Conservation (phyloP, 495 filamentous ascomycete species). For the Aspergillus haitiensis region DNA sequence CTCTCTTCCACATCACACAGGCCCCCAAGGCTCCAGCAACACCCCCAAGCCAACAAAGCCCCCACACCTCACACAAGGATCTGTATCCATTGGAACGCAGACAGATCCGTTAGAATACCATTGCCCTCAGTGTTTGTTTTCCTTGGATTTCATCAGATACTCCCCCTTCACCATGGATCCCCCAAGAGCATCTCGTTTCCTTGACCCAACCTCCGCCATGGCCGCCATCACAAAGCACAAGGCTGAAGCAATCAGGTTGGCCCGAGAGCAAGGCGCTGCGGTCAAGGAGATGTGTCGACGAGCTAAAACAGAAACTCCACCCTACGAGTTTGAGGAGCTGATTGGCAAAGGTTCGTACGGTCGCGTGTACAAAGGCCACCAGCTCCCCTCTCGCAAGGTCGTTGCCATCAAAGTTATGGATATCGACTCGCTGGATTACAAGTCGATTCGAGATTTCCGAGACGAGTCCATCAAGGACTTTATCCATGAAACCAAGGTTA, state of each 20-base stretch:
- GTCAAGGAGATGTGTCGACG: constrained; percentile 51
- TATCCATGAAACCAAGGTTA: constrained; percentile 82
- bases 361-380: constrained; percentile 79
- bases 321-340: constrained; percentile 81
- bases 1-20: constrained; percentile 1
- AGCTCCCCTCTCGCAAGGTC: constrained; percentile 58
- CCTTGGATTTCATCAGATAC: background rate
- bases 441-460: constrained; percentile 62
- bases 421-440: constrained; percentile 82
- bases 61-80: background rate
- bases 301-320: constrained; percentile 48
- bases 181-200: constrained; percentile 35
- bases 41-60: background rate
- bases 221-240: constrained; percentile 52
- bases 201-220: constrained; percentile 49
- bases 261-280: constrained; percentile 48
- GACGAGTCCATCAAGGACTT: constrained; percentile 83
- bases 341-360: constrained; percentile 97
- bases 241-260: constrained; percentile 49
- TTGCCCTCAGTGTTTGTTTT: background rate
- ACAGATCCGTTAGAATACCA: background rate
- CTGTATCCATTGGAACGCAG: background rate
- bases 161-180: constrained; percentile 21
- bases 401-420: constrained; percentile 96
- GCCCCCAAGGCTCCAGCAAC: background rate